phyloP scores from a whole-genome alignment of 345 rosid genomes.

The Hevea brasiliensis region DNA sequence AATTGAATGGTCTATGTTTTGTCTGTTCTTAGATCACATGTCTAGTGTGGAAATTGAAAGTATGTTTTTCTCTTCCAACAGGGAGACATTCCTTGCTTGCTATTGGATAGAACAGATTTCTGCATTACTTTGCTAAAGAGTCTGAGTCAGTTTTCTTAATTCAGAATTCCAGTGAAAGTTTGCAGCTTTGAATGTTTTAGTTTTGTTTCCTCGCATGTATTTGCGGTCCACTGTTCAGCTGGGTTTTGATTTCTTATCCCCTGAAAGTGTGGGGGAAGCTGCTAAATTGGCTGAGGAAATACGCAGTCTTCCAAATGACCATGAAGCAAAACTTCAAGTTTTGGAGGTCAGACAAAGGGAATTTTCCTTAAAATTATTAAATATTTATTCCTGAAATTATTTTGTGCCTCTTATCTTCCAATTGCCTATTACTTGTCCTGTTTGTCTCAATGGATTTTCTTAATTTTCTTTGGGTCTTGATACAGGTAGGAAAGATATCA shows the following conservation, averaged over 20 bases:
- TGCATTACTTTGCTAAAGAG: background rate
- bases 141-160: background rate
- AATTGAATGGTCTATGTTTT: slow-evolving; percentile 1
- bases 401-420: background rate
- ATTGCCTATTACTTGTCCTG: background rate
- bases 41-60: background rate
- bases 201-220: slow-evolving; percentile 6
- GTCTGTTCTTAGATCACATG: background rate
- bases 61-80: background rate
- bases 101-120: background rate
- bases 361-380: slow-evolving; percentile 20
- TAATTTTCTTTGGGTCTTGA: slow-evolving; percentile 19
- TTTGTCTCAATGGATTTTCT: background rate
- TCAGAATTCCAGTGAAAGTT: background rate
- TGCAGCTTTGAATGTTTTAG: background rate
- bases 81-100: background rate
- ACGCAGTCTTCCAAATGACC: slow-evolving; percentile 81
- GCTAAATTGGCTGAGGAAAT: slow-evolving; percentile 75
- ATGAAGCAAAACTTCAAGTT: slow-evolving; percentile 79
- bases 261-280: slow-evolving; percentile 86
- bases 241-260: slow-evolving; percentile 88
- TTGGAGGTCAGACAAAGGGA: slow-evolving; percentile 61
- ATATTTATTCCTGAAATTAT: background rate
- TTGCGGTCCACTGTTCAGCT: slow-evolving; percentile 86
- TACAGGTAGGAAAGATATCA: slow-evolving; percentile 87